Evolutionary conservation across 495 filamentous ascomycete genomes (phyloP).

Genomic region (Penicillium mononematosum): DNA sequence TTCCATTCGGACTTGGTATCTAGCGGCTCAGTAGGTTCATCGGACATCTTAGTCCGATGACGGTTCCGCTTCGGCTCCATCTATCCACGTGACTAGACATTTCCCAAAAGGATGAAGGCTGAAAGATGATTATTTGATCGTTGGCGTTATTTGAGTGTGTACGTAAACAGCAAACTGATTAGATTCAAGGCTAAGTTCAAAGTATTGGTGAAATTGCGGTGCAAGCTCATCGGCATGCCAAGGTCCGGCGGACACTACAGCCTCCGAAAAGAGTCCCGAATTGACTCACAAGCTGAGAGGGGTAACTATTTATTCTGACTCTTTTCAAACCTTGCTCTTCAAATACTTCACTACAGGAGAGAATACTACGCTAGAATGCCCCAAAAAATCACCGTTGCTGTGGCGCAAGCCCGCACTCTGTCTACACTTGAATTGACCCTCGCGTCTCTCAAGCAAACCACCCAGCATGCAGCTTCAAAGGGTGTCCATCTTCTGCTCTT

Average conservation of each 20-base stretch:
- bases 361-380: slow-evolving; percentile 29
- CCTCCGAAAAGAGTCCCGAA: slow-evolving; percentile 2
- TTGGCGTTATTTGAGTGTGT: background rate
- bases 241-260: slow-evolving; percentile 4
- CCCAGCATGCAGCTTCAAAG: slow-evolving; percentile 24
- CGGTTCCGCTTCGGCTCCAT: background rate
- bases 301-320: background rate
- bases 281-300: background rate
- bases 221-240: slow-evolving; percentile 1
- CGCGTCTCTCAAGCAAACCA: slow-evolving; percentile 57
- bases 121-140: background rate
- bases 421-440: slow-evolving; percentile 66
- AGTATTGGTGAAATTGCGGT: background rate
- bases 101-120: background rate
- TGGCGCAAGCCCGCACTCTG: slow-evolving; percentile 59
- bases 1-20: slow-evolving; percentile 4
- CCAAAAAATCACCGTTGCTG: slow-evolving; percentile 64
- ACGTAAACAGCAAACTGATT: background rate
- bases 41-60: slow-evolving; percentile 6
- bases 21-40: background rate
- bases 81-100: slow-evolving; percentile 3
- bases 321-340: background rate
- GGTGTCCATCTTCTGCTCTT: slow-evolving; percentile 78
- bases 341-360: background rate
- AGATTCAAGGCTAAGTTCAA: background rate